These are phyloP conservation scores for Saccharomycopsis lassenensis DNA, from an alignment of 805 yeast genomes.

Conservation along the genomic window DNA sequence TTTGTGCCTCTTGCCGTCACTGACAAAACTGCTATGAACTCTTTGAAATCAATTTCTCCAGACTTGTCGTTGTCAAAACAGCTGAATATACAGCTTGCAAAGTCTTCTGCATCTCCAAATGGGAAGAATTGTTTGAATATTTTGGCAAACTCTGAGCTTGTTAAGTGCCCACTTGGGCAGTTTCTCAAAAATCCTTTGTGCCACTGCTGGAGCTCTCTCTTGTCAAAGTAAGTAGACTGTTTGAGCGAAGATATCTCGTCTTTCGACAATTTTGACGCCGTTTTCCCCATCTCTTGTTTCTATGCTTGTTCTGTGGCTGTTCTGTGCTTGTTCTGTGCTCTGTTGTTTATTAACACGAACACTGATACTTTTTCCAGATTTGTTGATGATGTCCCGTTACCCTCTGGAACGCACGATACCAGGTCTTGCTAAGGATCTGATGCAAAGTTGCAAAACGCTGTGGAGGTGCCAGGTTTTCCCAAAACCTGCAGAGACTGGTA, in stretches of 20 bases:
- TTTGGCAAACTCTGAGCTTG: conserved; percentile 78
- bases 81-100: conserved; percentile 77
- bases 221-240: conserved; percentile 82
- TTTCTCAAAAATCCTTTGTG: conserved; percentile 91
- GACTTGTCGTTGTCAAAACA: conserved; percentile 77
- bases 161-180: conserved; percentile 83
- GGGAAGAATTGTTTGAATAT: conserved; percentile 97
- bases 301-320: too few species aligned
- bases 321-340: too few species aligned
- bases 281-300: conserved; percentile 97
- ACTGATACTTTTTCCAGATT: too few species aligned
- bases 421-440: too few species aligned
- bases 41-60: conserved; percentile 83
- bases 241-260: conserved; percentile 80
- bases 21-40: conserved; percentile 80
- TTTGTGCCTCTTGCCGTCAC: conserved; percentile 77
- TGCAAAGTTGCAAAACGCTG: too few species aligned
- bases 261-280: conserved; percentile 83
- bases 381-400: too few species aligned
- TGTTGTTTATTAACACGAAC: too few species aligned
- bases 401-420: too few species aligned
- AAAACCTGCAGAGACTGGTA: too few species aligned
- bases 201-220: conserved; percentile 96
- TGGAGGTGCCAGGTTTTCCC: too few species aligned
- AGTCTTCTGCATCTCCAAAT: conserved; percentile 92